phyloP scores from a whole-genome alignment of 805 yeast species.

The Tetrapisispora fleetii region DNA sequence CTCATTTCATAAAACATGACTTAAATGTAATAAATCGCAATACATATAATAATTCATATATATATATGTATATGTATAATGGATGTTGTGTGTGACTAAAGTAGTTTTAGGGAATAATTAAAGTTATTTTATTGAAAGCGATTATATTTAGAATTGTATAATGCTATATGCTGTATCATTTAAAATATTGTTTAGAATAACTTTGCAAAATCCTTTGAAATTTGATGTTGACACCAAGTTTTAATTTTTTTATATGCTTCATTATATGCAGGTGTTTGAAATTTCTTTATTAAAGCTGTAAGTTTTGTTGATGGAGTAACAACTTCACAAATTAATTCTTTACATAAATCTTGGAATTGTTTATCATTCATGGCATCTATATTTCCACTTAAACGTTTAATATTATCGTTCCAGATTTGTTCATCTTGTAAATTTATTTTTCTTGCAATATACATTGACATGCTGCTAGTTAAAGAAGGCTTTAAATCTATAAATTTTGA shows the following conservation, averaged over 20 bases:
- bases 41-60: too few relatives aligned
- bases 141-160: not conserved
- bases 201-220: constrained; percentile 3
- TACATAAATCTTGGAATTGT: constrained; percentile 16
- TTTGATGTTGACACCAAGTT: constrained; percentile 6
- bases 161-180: constrained; percentile 1
- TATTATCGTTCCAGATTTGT: constrained; percentile 20
- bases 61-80: too few relatives aligned
- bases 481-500: constrained; percentile 60
- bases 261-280: constrained; percentile 13
- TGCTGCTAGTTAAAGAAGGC: constrained; percentile 78
- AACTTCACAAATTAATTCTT: constrained; percentile 21
- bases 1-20: too few relatives aligned
- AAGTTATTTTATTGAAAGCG: not conserved
- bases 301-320: constrained; percentile 22
- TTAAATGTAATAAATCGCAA: not conserved
- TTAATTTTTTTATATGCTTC: constrained; percentile 9
- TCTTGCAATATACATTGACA: constrained; percentile 78
- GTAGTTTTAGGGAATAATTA: not conserved
- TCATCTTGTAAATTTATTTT: constrained; percentile 32
- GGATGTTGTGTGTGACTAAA: not conserved
- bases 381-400: constrained; percentile 22
- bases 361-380: constrained; percentile 16
- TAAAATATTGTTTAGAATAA: constrained; percentile 3
- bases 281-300: constrained; percentile 21